A percentile compares a stretch with the other conserved stretches of the same genome.
Evolutionary conservation across 2,329 filamentous ascomycete genomes (phyloP).

Genomic region (Stagonosporopsis vannaccii): DNA sequence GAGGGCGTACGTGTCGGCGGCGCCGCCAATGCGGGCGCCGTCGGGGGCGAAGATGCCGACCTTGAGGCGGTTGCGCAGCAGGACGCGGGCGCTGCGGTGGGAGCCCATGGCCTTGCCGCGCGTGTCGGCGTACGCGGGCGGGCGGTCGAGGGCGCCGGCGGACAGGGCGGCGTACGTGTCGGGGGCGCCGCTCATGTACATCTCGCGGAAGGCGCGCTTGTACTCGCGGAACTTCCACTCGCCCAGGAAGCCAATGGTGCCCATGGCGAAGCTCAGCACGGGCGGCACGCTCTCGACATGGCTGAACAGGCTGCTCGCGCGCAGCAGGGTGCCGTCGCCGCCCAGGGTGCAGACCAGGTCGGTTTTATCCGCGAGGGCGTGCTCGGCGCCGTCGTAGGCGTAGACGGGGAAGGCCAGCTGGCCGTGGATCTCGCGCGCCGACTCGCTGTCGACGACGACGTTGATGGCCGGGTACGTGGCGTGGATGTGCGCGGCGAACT

Average conservation of each 20-base stretch:
- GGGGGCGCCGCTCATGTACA: constrained; percentile 80
- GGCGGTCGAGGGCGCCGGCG: constrained; percentile 44
- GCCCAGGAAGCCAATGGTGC: constrained; percentile 90
- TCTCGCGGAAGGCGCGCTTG: constrained; percentile 89
- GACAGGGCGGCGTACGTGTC: constrained; percentile 64
- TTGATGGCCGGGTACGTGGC: constrained; percentile 81
- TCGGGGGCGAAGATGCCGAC: constrained; percentile 81
- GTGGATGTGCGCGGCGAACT: constrained; percentile 73
- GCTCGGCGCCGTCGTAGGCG: constrained; percentile 51
- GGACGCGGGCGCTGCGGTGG: constrained; percentile 76
- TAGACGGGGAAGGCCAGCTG: constrained; percentile 71
- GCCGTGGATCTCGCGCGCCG: constrained; percentile 75
- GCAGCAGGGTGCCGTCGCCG: constrained; percentile 89
- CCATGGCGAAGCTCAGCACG: constrained; percentile 95
- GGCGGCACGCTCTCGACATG: constrained; percentile 83
- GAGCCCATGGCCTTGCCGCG: constrained; percentile 83
- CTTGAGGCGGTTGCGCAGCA: constrained; percentile 85
- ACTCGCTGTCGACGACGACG: constrained; percentile 80
- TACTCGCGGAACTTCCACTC: constrained; percentile 97
- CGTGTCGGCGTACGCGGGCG: constrained; percentile 69
- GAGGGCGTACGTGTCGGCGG: constrained; percentile 70
- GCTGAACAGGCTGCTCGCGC: constrained; percentile 86
- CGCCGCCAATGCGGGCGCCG: constrained; percentile 58
- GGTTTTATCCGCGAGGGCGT: constrained; percentile 73
- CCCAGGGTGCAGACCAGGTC: constrained; percentile 91